phyloP scores from a whole-genome alignment of 768 basidiomycete species.

The Tremella mesenterica region DNA sequence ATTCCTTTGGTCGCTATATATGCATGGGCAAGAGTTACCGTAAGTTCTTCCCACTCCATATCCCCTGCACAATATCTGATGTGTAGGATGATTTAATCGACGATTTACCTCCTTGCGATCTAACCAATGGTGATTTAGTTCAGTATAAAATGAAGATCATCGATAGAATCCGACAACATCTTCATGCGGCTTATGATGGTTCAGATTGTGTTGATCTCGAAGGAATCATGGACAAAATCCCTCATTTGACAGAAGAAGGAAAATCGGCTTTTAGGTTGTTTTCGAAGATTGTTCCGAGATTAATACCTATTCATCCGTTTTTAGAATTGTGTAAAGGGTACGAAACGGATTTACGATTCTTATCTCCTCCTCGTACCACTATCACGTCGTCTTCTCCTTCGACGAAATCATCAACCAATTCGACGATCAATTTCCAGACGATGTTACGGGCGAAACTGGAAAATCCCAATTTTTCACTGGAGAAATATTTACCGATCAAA shows the following conservation, averaged over 20 bases:
- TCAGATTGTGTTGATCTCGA: slow-evolving; percentile 12
- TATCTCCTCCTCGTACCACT: slow-evolving; percentile 11
- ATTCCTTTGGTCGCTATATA: slow-evolving; percentile 39
- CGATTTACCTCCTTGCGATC: slow-evolving; percentile 4
- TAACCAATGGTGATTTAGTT: not conserved
- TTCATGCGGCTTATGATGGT: slow-evolving; percentile 9
- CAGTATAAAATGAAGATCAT: slow-evolving; percentile 8
- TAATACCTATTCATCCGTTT: slow-evolving; percentile 38
- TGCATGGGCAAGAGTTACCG: slow-evolving; percentile 42
- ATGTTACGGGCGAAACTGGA: slow-evolving; percentile 53
- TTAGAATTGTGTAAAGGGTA: slow-evolving; percentile 40
- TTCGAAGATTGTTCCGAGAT: slow-evolving; percentile 23
- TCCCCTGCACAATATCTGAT: not conserved
- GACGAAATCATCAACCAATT: not conserved
- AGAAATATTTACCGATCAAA: slow-evolving; percentile 36
- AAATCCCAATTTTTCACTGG: slow-evolving; percentile 60
- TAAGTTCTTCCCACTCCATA: slow-evolving; percentile 13
- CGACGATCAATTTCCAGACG: no score
- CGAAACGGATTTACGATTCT: slow-evolving; percentile 36
- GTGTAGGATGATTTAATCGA: slow-evolving; percentile 39
- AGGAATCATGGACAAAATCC: slow-evolving; percentile 15
- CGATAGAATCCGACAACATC: slow-evolving; percentile 17
- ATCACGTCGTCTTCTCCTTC: not conserved
- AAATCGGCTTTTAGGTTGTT: slow-evolving; percentile 38
- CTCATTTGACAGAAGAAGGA: slow-evolving; percentile 15